Conservation (phyloP, 2,329 filamentous ascomycete species). For the Purpureocillium takamizusanense region DNA sequence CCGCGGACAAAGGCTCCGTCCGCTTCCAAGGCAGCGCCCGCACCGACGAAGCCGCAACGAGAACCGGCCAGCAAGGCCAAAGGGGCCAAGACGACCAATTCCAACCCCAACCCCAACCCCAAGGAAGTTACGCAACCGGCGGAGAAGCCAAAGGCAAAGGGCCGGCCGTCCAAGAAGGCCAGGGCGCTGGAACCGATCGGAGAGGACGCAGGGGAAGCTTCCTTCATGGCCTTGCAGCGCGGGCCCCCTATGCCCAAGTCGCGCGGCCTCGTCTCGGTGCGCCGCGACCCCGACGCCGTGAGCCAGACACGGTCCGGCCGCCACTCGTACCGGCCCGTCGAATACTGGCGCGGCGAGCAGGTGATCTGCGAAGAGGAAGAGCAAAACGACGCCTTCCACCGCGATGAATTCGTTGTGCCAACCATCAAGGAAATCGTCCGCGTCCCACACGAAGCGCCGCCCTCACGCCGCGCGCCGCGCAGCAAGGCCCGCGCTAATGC, state of each 20-base stretch:
- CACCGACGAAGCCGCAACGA: conserved; percentile 13
- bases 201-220: conserved; percentile 33
- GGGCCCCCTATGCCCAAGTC: conserved; percentile 47
- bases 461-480: conserved; percentile 14
- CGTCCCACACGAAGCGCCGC: conserved; percentile 48
- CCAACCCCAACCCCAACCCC: conserved; percentile 6
- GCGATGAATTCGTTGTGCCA: conserved; percentile 48
- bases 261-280: conserved; percentile 44
- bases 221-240: conserved; percentile 38
- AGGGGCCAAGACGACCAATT: conserved; percentile 3
- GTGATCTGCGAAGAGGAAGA: conserved; percentile 60
- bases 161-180: conserved; percentile 20
- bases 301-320: conserved; percentile 67
- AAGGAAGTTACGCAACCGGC: conserved; percentile 9
- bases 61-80: conserved; percentile 2
- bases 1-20: conserved; percentile 7
- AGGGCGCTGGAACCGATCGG: conserved; percentile 25
- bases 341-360: conserved; percentile 81
- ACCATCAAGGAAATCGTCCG: conserved; percentile 72
- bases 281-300: conserved; percentile 39
- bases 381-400: conserved; percentile 33
- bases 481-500: conserved; percentile 18
- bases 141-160: conserved; percentile 10
- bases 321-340: conserved; percentile 66
- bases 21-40: conserved; percentile 13